Conservation (phyloP, 2,329 filamentous ascomycete genomes). For the Monilinia fructigena region DNA sequence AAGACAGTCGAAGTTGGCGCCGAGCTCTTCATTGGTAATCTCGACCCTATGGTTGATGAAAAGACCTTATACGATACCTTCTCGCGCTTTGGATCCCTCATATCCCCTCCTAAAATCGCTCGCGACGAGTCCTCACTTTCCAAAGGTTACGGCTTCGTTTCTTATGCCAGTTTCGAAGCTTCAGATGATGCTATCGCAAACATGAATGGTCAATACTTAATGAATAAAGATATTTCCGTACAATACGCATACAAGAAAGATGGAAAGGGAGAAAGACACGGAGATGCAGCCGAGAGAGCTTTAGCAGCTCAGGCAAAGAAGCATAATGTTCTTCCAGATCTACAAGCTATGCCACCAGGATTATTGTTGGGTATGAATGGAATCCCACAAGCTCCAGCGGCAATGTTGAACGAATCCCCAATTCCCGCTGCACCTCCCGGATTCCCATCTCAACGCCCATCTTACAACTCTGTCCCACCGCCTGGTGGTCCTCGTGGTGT, state of each 20-base stretch:
- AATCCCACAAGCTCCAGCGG: constrained; percentile 44
- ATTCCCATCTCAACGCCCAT: constrained; percentile 33
- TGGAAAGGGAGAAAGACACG: constrained; percentile 93
- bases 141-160: constrained; percentile 96
- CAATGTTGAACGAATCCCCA: constrained; percentile 39
- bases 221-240: constrained; percentile 94
- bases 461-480: constrained; percentile 39
- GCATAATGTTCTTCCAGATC: constrained; percentile 84
- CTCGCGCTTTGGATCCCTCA: constrained; percentile 81
- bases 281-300: constrained; percentile 88
- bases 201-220: constrained; percentile 94
- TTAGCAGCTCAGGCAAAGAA: constrained; percentile 90
- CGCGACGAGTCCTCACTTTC: constrained; percentile 84
- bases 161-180: constrained; percentile 88
- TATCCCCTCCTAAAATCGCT: constrained; percentile 85
- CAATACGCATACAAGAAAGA: constrained; percentile 99
- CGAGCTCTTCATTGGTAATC: constrained; percentile 93
- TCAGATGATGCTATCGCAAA: constrained; percentile 88
- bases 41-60: constrained; percentile 92
- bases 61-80: constrained; percentile 96
- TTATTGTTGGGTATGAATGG: constrained; percentile 43
- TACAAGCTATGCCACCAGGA: constrained; percentile 40
- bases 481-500: constrained; percentile 43
- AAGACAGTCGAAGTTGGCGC: constrained; percentile 91
- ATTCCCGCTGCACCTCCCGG: constrained; percentile 31